Evolutionary conservation across 2,329 filamentous ascomycete genomes (phyloP).

Genomic region (Colletotrichum siamense): DNA sequence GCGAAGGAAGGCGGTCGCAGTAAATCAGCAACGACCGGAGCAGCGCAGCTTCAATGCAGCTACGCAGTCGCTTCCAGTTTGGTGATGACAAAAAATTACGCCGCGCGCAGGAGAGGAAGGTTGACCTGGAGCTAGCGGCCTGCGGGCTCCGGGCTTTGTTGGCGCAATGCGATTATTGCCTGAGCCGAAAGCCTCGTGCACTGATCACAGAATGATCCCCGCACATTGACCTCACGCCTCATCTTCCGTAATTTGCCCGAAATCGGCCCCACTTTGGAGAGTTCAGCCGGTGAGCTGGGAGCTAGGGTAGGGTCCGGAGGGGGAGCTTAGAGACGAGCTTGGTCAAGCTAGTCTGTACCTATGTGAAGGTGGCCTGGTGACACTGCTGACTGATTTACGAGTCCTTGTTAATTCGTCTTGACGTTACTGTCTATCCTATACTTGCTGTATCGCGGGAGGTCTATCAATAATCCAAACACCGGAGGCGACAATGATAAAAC

Average conservation of each 20-base stretch:
- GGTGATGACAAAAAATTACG: constrained; percentile 20
- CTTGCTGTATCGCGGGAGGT: background rate
- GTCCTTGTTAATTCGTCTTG: background rate
- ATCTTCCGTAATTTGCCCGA: constrained; percentile 18
- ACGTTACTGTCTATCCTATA: background rate
- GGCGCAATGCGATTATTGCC: constrained; percentile 18
- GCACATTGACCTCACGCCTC: background rate
- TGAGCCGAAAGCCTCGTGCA: constrained; percentile 16
- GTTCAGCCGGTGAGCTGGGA: background rate
- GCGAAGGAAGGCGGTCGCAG: background rate
- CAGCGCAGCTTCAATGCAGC: constrained; percentile 4
- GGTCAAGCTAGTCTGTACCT: background rate
- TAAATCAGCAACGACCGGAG: constrained; percentile 1
- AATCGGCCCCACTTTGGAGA: constrained; percentile 1
- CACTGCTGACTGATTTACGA: background rate
- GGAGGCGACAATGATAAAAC: background rate
- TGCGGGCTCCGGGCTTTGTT: constrained; percentile 20
- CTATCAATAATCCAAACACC: background rate
- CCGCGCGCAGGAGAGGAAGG: constrained; percentile 16
- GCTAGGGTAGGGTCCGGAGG: background rate
- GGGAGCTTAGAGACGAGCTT: background rate
- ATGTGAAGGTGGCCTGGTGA: background rate
- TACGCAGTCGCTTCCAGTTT: constrained; percentile 6
- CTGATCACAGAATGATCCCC: background rate
- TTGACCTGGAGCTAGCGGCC: constrained; percentile 15